Percentiles rank a stretch among this genome's conserved stretches.
Evolutionary conservation across 257 asterid species (phyloP).

Genomic region (Leonotis leonurus): DNA sequence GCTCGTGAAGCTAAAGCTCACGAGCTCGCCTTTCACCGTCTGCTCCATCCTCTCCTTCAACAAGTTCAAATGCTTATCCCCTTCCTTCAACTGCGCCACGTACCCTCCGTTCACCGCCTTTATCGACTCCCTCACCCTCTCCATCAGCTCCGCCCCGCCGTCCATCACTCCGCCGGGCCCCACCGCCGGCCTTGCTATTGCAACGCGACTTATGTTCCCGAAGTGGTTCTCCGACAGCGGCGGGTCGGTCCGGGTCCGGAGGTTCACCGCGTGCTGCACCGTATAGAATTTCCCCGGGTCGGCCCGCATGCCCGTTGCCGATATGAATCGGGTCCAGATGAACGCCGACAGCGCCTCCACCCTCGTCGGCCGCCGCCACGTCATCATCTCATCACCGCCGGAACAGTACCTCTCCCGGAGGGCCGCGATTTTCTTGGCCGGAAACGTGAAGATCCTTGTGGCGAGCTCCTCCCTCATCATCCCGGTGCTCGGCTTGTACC

Average conservation of each 20-base stretch:
- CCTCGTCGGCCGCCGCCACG: conserved; percentile 22
- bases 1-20: conserved; percentile 37
- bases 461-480: conserved; percentile 25
- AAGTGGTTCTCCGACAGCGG: conserved; percentile 28
- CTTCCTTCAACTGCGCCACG: conserved; percentile 16
- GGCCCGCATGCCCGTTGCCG: conserved; percentile 5
- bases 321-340: conserved; percentile 35
- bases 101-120: conserved; percentile 17
- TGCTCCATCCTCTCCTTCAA: conserved; percentile 14
- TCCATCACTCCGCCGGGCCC: neutral
- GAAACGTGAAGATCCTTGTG: conserved; percentile 29
- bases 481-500: conserved; percentile 16
- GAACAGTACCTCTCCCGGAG: conserved; percentile 32
- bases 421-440: conserved; percentile 18
- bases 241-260: conserved; percentile 31
- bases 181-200: conserved; percentile 18
- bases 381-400: neutral
- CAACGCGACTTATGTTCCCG: conserved; percentile 29
- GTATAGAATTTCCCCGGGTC: conserved; percentile 23
- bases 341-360: conserved; percentile 41
- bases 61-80: conserved; percentile 22
- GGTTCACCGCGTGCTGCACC: conserved; percentile 36
- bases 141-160: conserved; percentile 16
- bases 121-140: conserved; percentile 28
- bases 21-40: conserved; percentile 20